These are phyloP conservation scores for Kodamaea laetipori DNA, from an alignment of 805 yeast species.

Conservation along the genomic window DNA sequence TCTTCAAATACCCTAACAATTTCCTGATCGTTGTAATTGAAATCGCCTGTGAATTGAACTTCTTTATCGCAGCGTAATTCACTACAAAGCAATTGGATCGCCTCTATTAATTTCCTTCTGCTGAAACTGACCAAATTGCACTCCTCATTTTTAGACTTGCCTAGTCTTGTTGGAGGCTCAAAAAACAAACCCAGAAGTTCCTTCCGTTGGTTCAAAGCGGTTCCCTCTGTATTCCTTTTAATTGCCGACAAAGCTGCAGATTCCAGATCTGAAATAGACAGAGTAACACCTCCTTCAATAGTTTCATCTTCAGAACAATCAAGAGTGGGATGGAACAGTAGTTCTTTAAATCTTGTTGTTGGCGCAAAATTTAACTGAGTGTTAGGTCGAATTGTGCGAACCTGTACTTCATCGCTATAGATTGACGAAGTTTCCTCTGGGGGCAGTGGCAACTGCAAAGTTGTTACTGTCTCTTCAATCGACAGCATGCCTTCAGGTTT, in stretches of 20 bases:
- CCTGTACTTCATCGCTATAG: conserved; percentile 1
- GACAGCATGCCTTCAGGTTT: not conserved
- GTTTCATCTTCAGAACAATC: no score
- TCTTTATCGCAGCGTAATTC: not conserved
- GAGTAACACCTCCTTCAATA: not conserved
- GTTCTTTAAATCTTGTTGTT: no score
- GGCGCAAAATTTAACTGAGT: not conserved
- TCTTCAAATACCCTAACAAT: not conserved
- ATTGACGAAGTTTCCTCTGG: conserved; percentile 3
- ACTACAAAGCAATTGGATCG: not conserved
- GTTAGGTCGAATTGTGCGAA: not conserved
- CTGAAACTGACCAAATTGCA: no score
- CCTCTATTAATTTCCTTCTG: no score
- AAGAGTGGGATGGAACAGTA: no score
- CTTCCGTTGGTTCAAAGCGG: no score
- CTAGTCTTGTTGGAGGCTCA: no score
- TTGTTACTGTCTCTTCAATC: not conserved
- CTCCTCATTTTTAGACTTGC: no score
- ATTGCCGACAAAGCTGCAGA: not conserved
- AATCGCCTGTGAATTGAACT: not conserved
- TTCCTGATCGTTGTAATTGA: not conserved
- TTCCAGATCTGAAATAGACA: not conserved
- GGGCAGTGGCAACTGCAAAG: not conserved
- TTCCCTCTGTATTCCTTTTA: no score
- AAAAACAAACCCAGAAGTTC: no score